Percentiles rank a stretch among this genome's conserved stretches.
Evolutionary conservation across 192 early-diverging fungal species (phyloP).

Genomic region (Coemansia reversa): DNA sequence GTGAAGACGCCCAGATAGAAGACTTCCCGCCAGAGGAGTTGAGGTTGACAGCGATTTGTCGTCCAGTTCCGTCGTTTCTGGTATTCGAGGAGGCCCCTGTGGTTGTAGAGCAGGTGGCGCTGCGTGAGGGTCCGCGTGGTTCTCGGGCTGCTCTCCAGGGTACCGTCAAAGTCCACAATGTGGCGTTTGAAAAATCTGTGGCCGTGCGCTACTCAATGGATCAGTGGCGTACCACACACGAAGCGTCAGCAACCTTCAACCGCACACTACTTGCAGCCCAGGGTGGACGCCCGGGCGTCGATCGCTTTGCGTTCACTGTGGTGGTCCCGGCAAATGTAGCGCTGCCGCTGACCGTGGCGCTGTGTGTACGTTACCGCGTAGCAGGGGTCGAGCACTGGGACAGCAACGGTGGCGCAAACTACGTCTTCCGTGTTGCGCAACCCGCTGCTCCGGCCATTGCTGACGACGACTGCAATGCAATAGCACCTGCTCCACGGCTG

Average conservation of each 20-base stretch:
- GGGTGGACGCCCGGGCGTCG: conserved; percentile 53
- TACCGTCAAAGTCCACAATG: conserved; percentile 75
- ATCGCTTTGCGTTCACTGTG: conserved; percentile 72
- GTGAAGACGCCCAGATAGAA: conserved; percentile 40
- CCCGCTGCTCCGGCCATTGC: conserved; percentile 44
- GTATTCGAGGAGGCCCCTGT: conserved; percentile 55
- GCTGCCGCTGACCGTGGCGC: conserved; percentile 55
- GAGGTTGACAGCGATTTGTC: conserved; percentile 37
- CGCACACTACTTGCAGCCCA: conserved; percentile 57
- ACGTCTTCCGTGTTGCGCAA: conserved; percentile 57
- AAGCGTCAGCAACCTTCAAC: conserved; percentile 63
- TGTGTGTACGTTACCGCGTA: conserved; percentile 71
- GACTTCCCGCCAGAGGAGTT: conserved; percentile 19
- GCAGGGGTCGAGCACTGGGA: conserved; percentile 83
- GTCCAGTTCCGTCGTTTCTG: conserved; percentile 43
- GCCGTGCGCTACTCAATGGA: conserved; percentile 79
- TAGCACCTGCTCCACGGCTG: conserved; percentile 12
- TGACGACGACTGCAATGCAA: conserved; percentile 37
- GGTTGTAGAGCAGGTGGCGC: conserved; percentile 58
- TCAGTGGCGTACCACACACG: conserved; percentile 73
- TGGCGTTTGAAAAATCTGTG: conserved; percentile 83
- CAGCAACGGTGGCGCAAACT: conserved; percentile 89
- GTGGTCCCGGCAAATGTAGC: conserved; percentile 46
- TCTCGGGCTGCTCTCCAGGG: conserved; percentile 56
- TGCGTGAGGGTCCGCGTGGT: conserved; percentile 52